Evolutionary conservation across 164 flowering plant genomes (phyloP), one percentile per base, ranked within the genome.

Genomic region (Aristolochia contorta): DNA sequence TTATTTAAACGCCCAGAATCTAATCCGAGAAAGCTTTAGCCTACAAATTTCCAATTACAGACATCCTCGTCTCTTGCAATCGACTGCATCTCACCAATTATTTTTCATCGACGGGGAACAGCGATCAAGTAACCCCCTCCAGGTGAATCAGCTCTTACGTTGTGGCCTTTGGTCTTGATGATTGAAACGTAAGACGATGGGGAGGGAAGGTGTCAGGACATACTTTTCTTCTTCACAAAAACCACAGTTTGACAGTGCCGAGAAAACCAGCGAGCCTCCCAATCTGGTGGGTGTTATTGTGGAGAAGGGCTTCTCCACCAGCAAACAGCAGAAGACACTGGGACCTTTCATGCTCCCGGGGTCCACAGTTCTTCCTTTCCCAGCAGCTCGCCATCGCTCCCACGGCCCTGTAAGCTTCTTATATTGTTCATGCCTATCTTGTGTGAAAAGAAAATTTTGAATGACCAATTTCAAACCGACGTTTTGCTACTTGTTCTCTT

Each of bases 301-400:
- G 7, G 96, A 92, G 65, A 92, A 89, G 72, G 93, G 96, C 8
- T 70, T 87, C 57, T 71, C 75, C 16, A 22, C 56, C 67, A 47
- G 30, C 67, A 21, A 23, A 22, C 37, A 9, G 21, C 47, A 54
- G 21, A n/a, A 16, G 19, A 67, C 30, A 6, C 48, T 18, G 18
- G 65, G 24, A 9, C 66, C 82, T 4, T 41, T 74, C 50, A 68
- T 84, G n/a, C 58, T 75, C 0, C 97, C 96, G 54, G 70, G 67
- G 15, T 86, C 87, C 54, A 59, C 93, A 15, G 80, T 87, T 58
- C 78, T 91, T 53, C 91, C 99, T 62, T 94, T 94, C 64, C 99
- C 99, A 2, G 81, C 85, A 13, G 97, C 99, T 60, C 96, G 99
- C 33, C 99, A 89, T 69, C 95, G 99, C 61, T 83, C 96, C 50